phyloP scores from a whole-genome alignment of 306 rosid genomes.

The Corylus americana region DNA sequence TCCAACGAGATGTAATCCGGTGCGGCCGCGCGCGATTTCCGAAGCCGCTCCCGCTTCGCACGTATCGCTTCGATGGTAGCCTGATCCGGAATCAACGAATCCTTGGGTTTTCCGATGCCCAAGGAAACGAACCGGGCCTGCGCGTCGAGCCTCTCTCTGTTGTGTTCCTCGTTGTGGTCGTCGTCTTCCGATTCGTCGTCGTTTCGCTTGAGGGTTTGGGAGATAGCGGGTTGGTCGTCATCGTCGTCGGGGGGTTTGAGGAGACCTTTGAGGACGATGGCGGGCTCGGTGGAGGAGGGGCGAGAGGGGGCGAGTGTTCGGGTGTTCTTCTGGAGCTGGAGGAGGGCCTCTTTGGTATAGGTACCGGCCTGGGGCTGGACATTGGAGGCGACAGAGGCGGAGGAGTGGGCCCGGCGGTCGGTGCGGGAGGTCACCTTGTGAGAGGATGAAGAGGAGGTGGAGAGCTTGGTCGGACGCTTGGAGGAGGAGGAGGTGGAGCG shows the following conservation, averaged over 20 bases:
- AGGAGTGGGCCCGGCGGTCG: constrained; percentile 61
- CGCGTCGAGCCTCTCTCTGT: constrained; percentile 42
- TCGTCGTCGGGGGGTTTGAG: constrained; percentile 46
- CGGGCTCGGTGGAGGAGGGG: constrained; percentile 65
- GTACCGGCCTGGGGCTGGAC: constrained; percentile 92
- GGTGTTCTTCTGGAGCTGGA: constrained; percentile 90
- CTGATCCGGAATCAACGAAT: constrained; percentile 53
- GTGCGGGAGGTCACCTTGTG: constrained; percentile 64
- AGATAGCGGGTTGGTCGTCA: not conserved
- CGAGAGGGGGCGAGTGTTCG: constrained; percentile 73
- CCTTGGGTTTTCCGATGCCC: constrained; percentile 49
- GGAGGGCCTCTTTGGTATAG: constrained; percentile 88
- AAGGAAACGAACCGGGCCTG: constrained; percentile 54
- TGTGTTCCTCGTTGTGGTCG: constrained; percentile 17
- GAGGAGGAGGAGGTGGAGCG: constrained; percentile 38
- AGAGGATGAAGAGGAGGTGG: constrained; percentile 71
- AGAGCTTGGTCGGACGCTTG: constrained; percentile 40
- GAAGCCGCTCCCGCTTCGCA: constrained; percentile 72
- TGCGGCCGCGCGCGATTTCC: constrained; percentile 71
- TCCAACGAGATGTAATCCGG: constrained; percentile 81
- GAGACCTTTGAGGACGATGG: constrained; percentile 66
- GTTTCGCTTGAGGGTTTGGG: constrained; percentile 28
- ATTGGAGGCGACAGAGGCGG: constrained; percentile 50
- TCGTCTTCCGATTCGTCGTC: constrained; percentile 44
- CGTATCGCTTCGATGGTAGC: constrained; percentile 71